Conservation (phyloP, 2,329 filamentous ascomycete genomes). For the Aspergillus ochraceus region DNA sequence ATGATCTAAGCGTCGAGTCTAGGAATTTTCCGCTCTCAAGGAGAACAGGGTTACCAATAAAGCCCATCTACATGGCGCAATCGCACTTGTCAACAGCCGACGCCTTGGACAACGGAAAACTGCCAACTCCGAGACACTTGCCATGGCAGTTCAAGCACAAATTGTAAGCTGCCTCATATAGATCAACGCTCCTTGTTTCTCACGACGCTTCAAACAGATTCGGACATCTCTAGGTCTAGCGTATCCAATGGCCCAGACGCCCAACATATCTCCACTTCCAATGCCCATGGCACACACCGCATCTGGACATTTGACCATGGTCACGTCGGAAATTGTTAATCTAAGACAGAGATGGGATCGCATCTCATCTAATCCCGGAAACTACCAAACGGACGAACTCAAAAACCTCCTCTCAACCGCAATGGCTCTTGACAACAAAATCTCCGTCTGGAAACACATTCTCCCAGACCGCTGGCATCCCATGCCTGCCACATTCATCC, state of each 20-base stretch:
- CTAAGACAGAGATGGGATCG: constrained; percentile 25
- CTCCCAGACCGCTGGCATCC: constrained; percentile 27
- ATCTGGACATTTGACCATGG: constrained; percentile 22
- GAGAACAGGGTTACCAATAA: constrained; percentile 21
- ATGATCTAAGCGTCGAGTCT: neutral
- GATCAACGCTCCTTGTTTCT: neutral
- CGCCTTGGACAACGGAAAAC: constrained; percentile 15
- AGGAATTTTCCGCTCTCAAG: constrained; percentile 29
- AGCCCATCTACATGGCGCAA: constrained; percentile 29
- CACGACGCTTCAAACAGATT: constrained; percentile 15
- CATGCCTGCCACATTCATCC: constrained; percentile 22
- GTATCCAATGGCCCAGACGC: constrained; percentile 22
- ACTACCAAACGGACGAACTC: constrained; percentile 8
- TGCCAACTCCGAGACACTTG: constrained; percentile 16
- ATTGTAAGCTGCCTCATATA: constrained; percentile 20
- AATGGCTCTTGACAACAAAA: constrained; percentile 20
- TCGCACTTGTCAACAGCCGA: constrained; percentile 28
- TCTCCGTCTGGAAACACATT: constrained; percentile 23
- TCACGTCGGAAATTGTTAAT: constrained; percentile 23
- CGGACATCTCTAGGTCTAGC: constrained; percentile 21
- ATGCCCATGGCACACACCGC: constrained; percentile 14
- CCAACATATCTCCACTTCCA: constrained; percentile 24
- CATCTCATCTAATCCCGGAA: constrained; percentile 3
- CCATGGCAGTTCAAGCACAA: constrained; percentile 25
- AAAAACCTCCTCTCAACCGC: constrained; percentile 20